A percentile compares a stretch with the other conserved stretches of the same genome.
phyloP scores from a whole-genome alignment of 306 rosid species.

The Prosopis cineraria region DNA sequence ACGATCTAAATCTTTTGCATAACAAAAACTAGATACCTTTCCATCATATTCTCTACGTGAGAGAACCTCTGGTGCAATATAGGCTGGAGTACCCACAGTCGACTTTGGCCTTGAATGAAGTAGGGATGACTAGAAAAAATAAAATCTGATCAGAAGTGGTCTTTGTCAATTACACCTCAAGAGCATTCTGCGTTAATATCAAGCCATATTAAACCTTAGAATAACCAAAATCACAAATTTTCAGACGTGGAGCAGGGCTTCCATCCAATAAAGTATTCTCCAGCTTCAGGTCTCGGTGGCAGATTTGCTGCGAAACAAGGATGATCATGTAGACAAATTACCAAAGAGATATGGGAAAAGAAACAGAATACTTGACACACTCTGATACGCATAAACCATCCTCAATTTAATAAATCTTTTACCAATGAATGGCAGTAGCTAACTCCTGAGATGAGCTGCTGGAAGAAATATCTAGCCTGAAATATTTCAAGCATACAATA shows the following conservation, averaged over 20 bases:
- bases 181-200: slow-evolving; percentile 11
- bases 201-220: slow-evolving; percentile 56
- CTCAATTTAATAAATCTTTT: slow-evolving; percentile 12
- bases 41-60: slow-evolving; percentile 67
- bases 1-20: neutral
- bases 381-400: neutral
- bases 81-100: slow-evolving; percentile 66
- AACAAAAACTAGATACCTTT: slow-evolving; percentile 49
- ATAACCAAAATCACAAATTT: slow-evolving; percentile 78
- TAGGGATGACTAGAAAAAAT: slow-evolving; percentile 52
- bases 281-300: slow-evolving; percentile 75
- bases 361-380: slow-evolving; percentile 4
- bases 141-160: slow-evolving; percentile 32
- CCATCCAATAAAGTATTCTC: slow-evolving; percentile 71
- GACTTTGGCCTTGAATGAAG: slow-evolving; percentile 71
- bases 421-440: slow-evolving; percentile 64
- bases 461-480: slow-evolving; percentile 75
- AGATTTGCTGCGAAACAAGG: slow-evolving; percentile 54
- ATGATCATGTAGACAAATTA: neutral
- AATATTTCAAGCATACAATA: slow-evolving; percentile 4
- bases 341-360: neutral
- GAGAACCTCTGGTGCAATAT: slow-evolving; percentile 77
- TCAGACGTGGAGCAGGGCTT: slow-evolving; percentile 60
- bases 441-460: slow-evolving; percentile 71
- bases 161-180: neutral